Percentiles rank a stretch among this genome's conserved stretches.
Evolutionary conservation across 176 grass and related monocot genomes (phyloP).

Genomic region (Aegilops umbellulata): DNA sequence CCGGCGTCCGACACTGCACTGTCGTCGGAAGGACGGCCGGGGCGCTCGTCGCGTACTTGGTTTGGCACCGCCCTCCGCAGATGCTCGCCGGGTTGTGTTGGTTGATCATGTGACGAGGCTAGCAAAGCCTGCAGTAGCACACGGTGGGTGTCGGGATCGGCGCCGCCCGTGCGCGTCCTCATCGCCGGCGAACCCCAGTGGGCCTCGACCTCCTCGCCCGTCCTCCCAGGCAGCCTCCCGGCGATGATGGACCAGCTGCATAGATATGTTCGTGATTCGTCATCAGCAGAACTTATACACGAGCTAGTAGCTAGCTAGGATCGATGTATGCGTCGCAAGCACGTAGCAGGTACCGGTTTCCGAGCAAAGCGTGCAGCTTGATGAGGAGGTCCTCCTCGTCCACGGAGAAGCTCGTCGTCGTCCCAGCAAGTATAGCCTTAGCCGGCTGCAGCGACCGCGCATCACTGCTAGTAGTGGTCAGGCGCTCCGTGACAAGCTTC

Average conservation of each 20-base stretch:
- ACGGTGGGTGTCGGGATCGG: slow-evolving; percentile 4
- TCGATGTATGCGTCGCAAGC: neutral
- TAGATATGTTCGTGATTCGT: neutral
- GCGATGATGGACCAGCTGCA: slow-evolving; percentile 52
- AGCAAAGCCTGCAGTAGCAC: neutral
- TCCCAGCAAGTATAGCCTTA: neutral
- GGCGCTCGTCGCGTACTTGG: neutral
- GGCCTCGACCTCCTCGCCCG: slow-evolving; percentile 31
- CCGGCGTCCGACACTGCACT: too few relatives aligned
- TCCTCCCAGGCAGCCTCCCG: slow-evolving; percentile 52
- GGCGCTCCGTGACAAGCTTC: too few relatives aligned
- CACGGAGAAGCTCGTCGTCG: slow-evolving; percentile 17
- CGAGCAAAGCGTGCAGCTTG: slow-evolving; percentile 53
- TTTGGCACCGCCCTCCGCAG: neutral
- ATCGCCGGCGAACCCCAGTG: slow-evolving; percentile 41
- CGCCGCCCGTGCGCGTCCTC: neutral
- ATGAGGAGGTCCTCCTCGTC: slow-evolving; percentile 58
- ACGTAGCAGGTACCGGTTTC: slow-evolving; percentile 29
- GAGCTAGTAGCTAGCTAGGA: too few relatives aligned
- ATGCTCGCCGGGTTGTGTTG: neutral
- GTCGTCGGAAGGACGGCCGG: neutral
- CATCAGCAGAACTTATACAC: neutral
- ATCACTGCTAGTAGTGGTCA: too few relatives aligned
- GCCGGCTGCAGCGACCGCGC: neutral
- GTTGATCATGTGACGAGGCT: neutral